Evolutionary conservation across 2,329 filamentous ascomycete species (phyloP), one percentile per base, ranked within the genome.

Genomic region (Verticillium nubilum): DNA sequence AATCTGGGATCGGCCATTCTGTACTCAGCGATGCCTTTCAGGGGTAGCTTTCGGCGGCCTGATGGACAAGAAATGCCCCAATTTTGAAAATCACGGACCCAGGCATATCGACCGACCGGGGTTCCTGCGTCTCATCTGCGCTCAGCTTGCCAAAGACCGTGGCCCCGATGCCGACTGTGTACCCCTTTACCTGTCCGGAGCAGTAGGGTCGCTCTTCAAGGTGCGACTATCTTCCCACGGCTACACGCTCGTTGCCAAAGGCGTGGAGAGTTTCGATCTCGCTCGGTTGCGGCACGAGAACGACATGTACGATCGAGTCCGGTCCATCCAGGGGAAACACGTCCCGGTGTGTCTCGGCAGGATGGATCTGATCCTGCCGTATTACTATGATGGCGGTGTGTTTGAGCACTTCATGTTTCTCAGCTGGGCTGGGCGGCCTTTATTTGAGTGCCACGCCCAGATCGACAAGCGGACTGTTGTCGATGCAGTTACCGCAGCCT

Each of bases 231-330:
- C 69, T 2, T 67, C 67, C 1, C 58, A 72, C 35, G 69, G 73
- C 52, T 78, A 78, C 55, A 75, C 70, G 52, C 65, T 77, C 23
- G 68, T 77, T 2, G 72, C 73, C 17, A 78, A 78, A 63, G 74
- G 72, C 4, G 65, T 76, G 13, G 67, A 76, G 63, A 42, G 25
- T 0, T 12, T 57, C 5, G 55, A 73, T 54, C 28, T 59, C 1
- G 25, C 4, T 5, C 57, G 57, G 29, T 62, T 77, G 3, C 63
- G 58, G 19, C 60, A 73, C 55, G 68, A 77, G 58, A 65, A 68
- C 7, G 28, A 67, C 6, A 60, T 76, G 0, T 76, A 77, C 58
- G 50, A 67, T 54, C 59, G 59, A 23, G 59, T 76, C 10, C 26
- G 28, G 10, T 33, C 61, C 12, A 64, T 76, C 37, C 68, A 77